Evolutionary conservation across 1,284 basidiomycete species (phyloP).

Genomic region (Leccinum angustisporum): DNA sequence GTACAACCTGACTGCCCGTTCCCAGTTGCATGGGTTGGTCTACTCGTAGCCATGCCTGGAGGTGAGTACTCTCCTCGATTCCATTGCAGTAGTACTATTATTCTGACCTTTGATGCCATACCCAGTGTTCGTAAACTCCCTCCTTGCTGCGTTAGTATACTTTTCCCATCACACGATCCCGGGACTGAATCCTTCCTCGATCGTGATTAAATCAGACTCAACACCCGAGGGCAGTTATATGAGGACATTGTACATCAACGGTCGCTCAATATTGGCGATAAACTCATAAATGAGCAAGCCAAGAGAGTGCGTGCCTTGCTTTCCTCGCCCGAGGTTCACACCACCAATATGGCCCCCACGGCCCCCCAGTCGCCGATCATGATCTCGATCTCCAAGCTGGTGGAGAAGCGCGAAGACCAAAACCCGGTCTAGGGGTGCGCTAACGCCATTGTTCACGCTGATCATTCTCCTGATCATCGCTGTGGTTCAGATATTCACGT

Average conservation of each 20-base stretch:
- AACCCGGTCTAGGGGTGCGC: slow-evolving; percentile 6
- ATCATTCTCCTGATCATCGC: background rate
- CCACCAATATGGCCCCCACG: slow-evolving; percentile 2
- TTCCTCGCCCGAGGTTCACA: no score
- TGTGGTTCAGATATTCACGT: background rate
- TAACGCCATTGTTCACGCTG: background rate
- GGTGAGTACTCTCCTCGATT: slow-evolving; percentile 3
- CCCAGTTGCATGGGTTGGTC: slow-evolving; percentile 19
- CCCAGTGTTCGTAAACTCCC: slow-evolving; percentile 22
- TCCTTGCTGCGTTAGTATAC: slow-evolving; percentile 21
- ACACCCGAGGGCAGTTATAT: slow-evolving; percentile 11
- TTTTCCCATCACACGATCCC: background rate
- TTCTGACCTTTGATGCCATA: background rate
- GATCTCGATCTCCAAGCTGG: slow-evolving; percentile 18
- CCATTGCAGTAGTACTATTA: background rate
- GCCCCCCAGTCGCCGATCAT: slow-evolving; percentile 26
- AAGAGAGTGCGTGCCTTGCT: slow-evolving; percentile 9
- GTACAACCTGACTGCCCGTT: background rate
- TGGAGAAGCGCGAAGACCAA: slow-evolving; percentile 14
- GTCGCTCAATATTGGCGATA: background rate
- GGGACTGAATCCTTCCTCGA: slow-evolving; percentile 4
- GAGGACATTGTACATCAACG: slow-evolving; percentile 20
- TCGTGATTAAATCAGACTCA: slow-evolving; percentile 7
- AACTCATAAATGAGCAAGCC: slow-evolving; percentile 9
- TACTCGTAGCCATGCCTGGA: slow-evolving; percentile 22